Conservation (phyloP, 2,329 filamentous ascomycete species). For the Balansia obtecta region DNA sequence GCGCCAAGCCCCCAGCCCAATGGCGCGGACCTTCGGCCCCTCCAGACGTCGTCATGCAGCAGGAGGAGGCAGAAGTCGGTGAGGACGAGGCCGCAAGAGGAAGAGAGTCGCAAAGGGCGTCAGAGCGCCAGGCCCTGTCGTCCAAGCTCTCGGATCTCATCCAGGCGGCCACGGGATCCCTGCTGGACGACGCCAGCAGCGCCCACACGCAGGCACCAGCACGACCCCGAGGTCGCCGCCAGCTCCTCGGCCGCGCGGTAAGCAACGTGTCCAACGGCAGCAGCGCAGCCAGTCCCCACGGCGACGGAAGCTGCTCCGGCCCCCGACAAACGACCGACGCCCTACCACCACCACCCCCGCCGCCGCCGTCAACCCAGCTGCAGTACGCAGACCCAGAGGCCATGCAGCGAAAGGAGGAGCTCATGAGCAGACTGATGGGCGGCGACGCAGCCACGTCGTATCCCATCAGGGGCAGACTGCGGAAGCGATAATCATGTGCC, state of each 20-base stretch:
- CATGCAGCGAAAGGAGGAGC: constrained; percentile 26
- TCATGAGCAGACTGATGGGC: constrained; percentile 33
- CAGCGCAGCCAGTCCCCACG: constrained; percentile 26
- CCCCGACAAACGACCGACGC: constrained; percentile 3
- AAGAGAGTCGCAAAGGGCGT: constrained; percentile 12
- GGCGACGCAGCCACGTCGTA: constrained; percentile 3
- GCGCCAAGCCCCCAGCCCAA: constrained; percentile 4
- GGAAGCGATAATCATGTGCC: too few relatives aligned
- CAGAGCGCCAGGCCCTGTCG: constrained; percentile 29
- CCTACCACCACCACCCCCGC: constrained; percentile 10
- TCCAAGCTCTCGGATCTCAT: constrained; percentile 31
- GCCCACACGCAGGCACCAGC: constrained; percentile 5
- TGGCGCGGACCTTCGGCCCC: constrained; percentile 7
- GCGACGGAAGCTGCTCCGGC: constrained; percentile 13
- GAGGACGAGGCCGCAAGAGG: constrained; percentile 6
- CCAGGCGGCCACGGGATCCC: constrained; percentile 9
- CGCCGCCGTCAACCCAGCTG: constrained; percentile 38
- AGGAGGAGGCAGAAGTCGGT: not conserved
- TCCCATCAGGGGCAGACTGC: not conserved
- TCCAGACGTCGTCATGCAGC: not conserved
- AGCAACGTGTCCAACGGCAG: constrained; percentile 45
- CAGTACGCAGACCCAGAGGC: constrained; percentile 41
- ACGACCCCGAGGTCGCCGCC: constrained; percentile 26
- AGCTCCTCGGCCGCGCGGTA: constrained; percentile 44
- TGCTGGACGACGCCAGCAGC: constrained; percentile 6